Evolutionary conservation across 1,284 basidiomycete genomes (phyloP).

Genomic region (Malassezia furfur): DNA sequence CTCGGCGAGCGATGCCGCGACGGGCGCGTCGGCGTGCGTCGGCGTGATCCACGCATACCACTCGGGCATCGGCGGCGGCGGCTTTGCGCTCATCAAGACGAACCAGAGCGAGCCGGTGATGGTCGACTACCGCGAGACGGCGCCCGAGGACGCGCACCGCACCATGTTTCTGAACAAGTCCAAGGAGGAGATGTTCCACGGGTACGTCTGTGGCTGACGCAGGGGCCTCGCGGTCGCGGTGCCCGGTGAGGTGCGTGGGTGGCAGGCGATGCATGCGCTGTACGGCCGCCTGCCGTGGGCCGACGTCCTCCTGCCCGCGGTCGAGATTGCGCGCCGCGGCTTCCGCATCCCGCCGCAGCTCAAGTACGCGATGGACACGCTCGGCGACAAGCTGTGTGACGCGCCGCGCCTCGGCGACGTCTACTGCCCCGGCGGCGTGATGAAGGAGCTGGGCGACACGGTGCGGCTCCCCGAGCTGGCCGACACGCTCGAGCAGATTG

Average conservation of each 20-base stretch:
- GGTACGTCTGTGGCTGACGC: constrained; percentile 18
- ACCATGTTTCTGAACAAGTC: constrained; percentile 42
- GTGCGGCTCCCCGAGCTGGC: constrained; percentile 33
- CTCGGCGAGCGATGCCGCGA: constrained; percentile 49
- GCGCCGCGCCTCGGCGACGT: constrained; percentile 36
- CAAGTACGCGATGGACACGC: constrained; percentile 22
- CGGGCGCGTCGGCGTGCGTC: constrained; percentile 49
- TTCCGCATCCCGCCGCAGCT: constrained; percentile 40
- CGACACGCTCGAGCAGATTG: constrained; percentile 29
- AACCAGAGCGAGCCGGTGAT: constrained; percentile 35
- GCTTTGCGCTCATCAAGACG: constrained; percentile 33
- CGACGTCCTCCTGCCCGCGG: constrained; percentile 37
- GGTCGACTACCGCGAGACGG: constrained; percentile 51
- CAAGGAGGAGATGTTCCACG: constrained; percentile 26
- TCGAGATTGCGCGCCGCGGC: constrained; percentile 37
- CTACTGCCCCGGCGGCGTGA: constrained; percentile 37
- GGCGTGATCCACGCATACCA: constrained; percentile 49
- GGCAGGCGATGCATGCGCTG: constrained; percentile 38
- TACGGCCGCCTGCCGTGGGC: constrained; percentile 47
- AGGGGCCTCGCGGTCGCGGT: constrained; percentile 45
- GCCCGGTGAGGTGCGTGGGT: constrained; percentile 47
- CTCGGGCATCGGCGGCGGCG: constrained; percentile 50
- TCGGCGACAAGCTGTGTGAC: constrained; percentile 49
- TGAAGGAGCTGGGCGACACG: constrained; percentile 51
- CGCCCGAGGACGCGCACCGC: constrained; percentile 48